Evolutionary conservation across 495 filamentous ascomycete genomes (phyloP).

Genomic region (Rostrohypoxylon terebratum): DNA sequence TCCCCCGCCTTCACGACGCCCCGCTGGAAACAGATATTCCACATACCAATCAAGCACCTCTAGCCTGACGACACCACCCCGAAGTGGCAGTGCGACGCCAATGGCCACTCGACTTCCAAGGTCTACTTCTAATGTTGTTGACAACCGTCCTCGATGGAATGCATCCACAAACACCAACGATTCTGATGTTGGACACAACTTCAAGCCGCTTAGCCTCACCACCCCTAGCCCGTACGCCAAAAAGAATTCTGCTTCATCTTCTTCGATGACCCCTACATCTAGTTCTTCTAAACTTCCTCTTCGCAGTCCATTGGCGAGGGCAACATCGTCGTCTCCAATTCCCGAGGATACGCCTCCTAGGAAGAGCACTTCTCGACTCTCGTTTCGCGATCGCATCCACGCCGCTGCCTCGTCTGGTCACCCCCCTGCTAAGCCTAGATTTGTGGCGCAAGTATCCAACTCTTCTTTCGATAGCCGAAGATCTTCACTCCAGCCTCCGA

Average conservation of each 20-base stretch:
- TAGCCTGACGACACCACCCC: slow-evolving; percentile 55
- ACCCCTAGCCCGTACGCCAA: slow-evolving; percentile 74
- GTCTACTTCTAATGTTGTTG: slow-evolving; percentile 58
- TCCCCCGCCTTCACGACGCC: slow-evolving; percentile 46
- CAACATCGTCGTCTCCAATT: slow-evolving; percentile 55
- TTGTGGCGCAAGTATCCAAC: slow-evolving; percentile 46
- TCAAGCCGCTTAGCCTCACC: slow-evolving; percentile 71
- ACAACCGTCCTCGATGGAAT: slow-evolving; percentile 85
- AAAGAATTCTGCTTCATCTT: slow-evolving; percentile 51
- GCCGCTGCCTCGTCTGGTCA: slow-evolving; percentile 53
- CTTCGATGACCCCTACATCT: slow-evolving; percentile 54
- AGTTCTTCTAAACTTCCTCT: slow-evolving; percentile 59
- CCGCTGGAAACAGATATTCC: slow-evolving; percentile 52
- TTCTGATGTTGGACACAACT: slow-evolving; percentile 74
- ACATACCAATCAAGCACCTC: slow-evolving; percentile 52
- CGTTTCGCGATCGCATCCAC: slow-evolving; percentile 62
- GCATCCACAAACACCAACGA: slow-evolving; percentile 75
- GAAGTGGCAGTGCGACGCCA: slow-evolving; percentile 66
- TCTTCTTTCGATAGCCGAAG: slow-evolving; percentile 55
- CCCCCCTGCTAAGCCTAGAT: slow-evolving; percentile 52
- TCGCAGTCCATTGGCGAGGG: slow-evolving; percentile 59
- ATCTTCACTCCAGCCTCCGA: slow-evolving; percentile 60
- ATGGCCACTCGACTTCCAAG: slow-evolving; percentile 63
- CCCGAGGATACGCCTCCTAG: slow-evolving; percentile 56
- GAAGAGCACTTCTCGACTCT: slow-evolving; percentile 52